A percentile compares a stretch with the other conserved stretches of the same genome.
Conservation (phyloP, 345 rosid species). For the Mangifera indica region DNA sequence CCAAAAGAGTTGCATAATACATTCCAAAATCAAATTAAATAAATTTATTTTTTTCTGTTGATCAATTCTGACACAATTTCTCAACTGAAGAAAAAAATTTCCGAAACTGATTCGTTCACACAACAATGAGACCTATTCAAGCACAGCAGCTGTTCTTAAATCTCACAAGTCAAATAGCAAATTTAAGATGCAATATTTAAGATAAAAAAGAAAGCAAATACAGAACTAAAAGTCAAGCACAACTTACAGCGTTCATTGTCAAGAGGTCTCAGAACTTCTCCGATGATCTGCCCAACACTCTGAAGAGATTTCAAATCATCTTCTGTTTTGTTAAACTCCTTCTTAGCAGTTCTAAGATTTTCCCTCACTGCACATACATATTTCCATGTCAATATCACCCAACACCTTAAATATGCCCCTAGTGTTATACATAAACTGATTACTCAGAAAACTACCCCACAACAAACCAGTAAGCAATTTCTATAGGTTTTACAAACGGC, state of each 20-base stretch:
- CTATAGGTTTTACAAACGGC: neutral
- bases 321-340: slow-evolving; percentile 95
- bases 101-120: neutral
- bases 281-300: slow-evolving; percentile 98
- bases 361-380: slow-evolving; percentile 66
- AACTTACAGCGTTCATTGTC: slow-evolving; percentile 87
- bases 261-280: slow-evolving; percentile 93
- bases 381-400: slow-evolving; percentile 3
- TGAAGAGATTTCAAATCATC: slow-evolving; percentile 99
- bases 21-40: neutral
- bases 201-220: neutral
- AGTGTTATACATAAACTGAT: neutral
- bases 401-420: too few species aligned
- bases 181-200: neutral
- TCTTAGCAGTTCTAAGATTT: slow-evolving; percentile 72
- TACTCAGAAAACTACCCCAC: neutral
- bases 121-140: neutral
- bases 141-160: neutral
- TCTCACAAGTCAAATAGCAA: neutral
- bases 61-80: too few species aligned
- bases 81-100: too few species aligned
- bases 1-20: neutral
- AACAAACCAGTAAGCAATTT: neutral
- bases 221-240: neutral
- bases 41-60: too few species aligned